Conservation (phyloP, 1,284 basidiomycete species). For the Irpex lacteus region DNA sequence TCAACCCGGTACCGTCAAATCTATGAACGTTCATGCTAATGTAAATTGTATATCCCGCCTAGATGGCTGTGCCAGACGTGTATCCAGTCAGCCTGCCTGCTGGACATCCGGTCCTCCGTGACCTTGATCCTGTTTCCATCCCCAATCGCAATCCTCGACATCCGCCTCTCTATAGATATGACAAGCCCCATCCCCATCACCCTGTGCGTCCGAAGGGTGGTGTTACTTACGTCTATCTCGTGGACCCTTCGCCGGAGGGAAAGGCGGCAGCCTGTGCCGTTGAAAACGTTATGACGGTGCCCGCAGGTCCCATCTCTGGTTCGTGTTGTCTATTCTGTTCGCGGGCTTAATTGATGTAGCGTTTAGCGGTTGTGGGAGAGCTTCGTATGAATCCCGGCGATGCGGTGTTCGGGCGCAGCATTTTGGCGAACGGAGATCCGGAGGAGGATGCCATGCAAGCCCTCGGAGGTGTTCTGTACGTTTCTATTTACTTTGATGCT, state of each 20-base stretch:
- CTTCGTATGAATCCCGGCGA: no score
- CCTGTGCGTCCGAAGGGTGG: background rate
- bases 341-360: background rate
- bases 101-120: background rate
- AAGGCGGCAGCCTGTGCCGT: background rate
- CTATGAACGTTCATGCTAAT: no score
- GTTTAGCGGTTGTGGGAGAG: background rate
- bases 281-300: background rate
- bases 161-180: background rate
- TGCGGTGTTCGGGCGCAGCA: no score
- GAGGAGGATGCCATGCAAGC: no score
- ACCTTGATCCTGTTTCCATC: background rate
- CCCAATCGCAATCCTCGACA: background rate
- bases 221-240: background rate
- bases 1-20: no score
- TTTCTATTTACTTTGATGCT: no score
- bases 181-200: background rate
- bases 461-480: no score
- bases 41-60: background rate
- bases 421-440: no score
- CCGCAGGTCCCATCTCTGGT: background rate
- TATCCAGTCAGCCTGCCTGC: background rate
- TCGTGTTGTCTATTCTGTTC: background rate
- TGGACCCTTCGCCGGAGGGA: background rate
- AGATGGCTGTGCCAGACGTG: background rate